These are phyloP conservation scores for Phytophthora agathidicida DNA, from an alignment of 352 stramenopile species.

Conservation along the genomic window DNA sequence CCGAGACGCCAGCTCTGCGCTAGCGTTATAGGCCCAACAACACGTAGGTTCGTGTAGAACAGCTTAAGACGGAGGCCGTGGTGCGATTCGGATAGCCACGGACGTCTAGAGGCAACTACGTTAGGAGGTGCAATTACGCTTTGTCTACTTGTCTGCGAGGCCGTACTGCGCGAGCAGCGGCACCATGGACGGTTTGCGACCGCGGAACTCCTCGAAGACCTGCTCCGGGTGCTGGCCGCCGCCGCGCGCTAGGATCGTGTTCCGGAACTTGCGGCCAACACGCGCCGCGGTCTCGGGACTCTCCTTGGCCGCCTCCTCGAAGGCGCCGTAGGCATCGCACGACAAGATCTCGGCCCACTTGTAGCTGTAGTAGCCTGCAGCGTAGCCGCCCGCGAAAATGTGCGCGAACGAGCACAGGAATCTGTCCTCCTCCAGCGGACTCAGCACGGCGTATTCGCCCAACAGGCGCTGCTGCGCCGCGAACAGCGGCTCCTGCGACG, in stretches of 20 bases:
- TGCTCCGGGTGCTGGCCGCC: constrained; percentile 89
- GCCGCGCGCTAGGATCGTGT: constrained; percentile 93
- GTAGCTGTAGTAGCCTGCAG: constrained; percentile 97
- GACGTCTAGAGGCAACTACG: too few relatives aligned
- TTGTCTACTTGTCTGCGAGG: constrained; percentile 47
- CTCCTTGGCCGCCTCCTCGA: constrained; percentile 93
- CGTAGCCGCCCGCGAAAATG: constrained; percentile 98
- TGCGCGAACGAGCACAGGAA: constrained; percentile 99
- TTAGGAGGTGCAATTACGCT: not conserved
- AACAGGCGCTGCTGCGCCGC: constrained; percentile 94
- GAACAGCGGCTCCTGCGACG: constrained; percentile 89
- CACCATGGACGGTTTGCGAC: constrained; percentile 92
- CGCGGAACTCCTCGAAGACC: constrained; percentile 97
- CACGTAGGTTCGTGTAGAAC: too few relatives aligned
- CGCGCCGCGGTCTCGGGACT: constrained; percentile 60
- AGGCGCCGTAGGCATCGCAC: constrained; percentile 97
- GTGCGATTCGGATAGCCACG: too few relatives aligned
- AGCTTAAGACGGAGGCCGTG: too few relatives aligned
- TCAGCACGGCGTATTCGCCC: constrained; percentile 80
- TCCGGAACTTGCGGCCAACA: constrained; percentile 93
- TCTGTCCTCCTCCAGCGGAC: constrained; percentile 93
- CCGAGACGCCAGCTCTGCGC: too few relatives aligned
- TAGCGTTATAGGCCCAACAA: too few relatives aligned
- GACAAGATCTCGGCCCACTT: constrained; percentile 98
- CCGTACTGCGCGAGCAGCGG: constrained; percentile 96